Evolutionary conservation across 768 basidiomycete species (phyloP).

Genomic region (Suillus subalutaceus): DNA sequence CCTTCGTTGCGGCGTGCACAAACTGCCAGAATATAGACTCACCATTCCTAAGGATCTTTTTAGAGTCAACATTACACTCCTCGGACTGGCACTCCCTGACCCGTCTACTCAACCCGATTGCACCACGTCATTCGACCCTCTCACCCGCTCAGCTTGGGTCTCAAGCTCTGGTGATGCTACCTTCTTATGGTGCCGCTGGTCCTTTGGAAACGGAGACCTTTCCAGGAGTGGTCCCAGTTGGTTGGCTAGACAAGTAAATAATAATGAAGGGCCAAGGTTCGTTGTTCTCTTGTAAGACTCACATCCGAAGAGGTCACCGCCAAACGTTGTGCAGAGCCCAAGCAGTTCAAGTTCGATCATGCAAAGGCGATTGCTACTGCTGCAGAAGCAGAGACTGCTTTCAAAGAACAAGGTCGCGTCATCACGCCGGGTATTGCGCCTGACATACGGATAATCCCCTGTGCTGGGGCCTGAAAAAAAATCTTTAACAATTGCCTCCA

Average conservation of each 20-base stretch:
- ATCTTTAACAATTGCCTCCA: too few species aligned
- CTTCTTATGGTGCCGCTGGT: background rate
- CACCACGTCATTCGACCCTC: constrained; percentile 73
- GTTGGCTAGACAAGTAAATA: background rate
- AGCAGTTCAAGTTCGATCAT: constrained; percentile 75
- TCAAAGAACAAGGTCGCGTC: too few species aligned
- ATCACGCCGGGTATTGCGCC: too few species aligned
- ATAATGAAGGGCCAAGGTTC: background rate
- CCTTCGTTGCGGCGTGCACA: constrained; percentile 57
- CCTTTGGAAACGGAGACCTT: background rate
- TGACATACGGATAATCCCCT: too few species aligned
- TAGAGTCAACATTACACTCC: constrained; percentile 47
- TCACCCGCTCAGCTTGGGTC: constrained; percentile 88
- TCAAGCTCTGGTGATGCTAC: background rate
- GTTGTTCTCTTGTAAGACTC: constrained; percentile 43
- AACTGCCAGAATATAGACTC: constrained; percentile 67
- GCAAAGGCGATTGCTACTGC: constrained; percentile 42
- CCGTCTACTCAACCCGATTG: constrained; percentile 37
- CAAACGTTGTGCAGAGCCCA: constrained; percentile 82
- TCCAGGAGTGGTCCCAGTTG: background rate
- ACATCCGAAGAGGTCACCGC: constrained; percentile 93
- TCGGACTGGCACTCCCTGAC: constrained; percentile 60
- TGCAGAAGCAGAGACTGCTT: too few species aligned
- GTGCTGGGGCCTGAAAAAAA: too few species aligned
- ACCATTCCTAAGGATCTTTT: constrained; percentile 49